Base-by-base conservation (phyloP, 768 basidiomycete genomes). In the Suillus bovinus region DNA sequence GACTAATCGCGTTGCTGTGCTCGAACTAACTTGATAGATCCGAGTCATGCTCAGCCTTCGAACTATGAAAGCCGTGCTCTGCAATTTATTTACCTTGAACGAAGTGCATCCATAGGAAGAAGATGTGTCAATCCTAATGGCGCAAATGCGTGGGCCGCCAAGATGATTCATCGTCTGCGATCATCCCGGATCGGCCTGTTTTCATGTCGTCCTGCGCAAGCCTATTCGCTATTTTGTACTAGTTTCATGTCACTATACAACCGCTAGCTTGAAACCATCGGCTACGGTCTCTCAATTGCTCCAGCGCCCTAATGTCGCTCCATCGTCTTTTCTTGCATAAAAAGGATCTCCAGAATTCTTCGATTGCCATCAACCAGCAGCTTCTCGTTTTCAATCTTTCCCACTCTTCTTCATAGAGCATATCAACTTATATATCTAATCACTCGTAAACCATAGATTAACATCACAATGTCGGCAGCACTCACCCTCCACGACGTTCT, bases 401-500 rank as follows among this genome's bases (percentile, higher is more conserved):
- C 6, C 20, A 16, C 38, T 38, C 20, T 33, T 55, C 22, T 27
- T 14, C 24, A 38, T 55, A 55, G 36, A 38, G 54, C 54, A 55
- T 17, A 38, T 27, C 34, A 27, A 24, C 34, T 24, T 55, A 38
- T 0, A 38, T 0, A 38, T 38, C 10, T 55, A 36, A 55, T 55
- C 22, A 38, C 36, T 17, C 22, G 10, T 24, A 55, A 38, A 34
- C 1, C 34, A 55, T 38, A 55, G 34, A 55, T 36, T 38, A 27
- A 24, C 9, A 52, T 20, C 16, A 5, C 54, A 55, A 55, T 55
- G 54, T 59, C 56, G 38, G 22, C 42, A 24, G 31, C 22, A 17
- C 29, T 61, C 24, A 61, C 57, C 42, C 41, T 61, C 36, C 58
- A 59, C 38, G 56, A 61, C 31, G 36, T 61, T 38, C 55, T 61